These are phyloP conservation scores for Aspergillus sp. DNA, from an alignment of 2,329 filamentous ascomycete species.

Conservation along the genomic window DNA sequence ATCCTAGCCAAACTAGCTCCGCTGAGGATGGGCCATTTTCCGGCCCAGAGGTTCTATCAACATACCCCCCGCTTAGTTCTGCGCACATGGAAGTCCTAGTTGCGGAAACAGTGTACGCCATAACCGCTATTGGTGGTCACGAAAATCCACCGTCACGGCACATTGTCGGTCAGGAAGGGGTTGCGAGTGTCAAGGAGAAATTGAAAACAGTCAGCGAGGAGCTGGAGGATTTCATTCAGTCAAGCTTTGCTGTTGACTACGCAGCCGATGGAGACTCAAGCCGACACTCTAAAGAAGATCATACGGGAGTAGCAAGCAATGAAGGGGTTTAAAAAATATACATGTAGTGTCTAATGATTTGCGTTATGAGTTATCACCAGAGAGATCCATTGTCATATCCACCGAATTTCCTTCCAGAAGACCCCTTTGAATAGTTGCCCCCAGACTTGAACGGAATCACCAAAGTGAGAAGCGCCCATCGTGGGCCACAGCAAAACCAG, in stretches of 20 bases:
- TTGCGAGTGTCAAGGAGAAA: slow-evolving; percentile 88
- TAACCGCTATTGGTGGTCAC: slow-evolving; percentile 89
- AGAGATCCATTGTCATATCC: too few relatives aligned
- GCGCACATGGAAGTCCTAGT: slow-evolving; percentile 72
- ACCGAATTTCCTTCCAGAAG: too few relatives aligned
- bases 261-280: slow-evolving; percentile 30
- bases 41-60: slow-evolving; percentile 53
- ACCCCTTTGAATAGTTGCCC: too few relatives aligned
- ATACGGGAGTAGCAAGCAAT: slow-evolving; percentile 15
- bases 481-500: background rate
- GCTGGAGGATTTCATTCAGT: slow-evolving; percentile 91
- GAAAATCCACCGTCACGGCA: slow-evolving; percentile 93
- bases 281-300: slow-evolving; percentile 19
- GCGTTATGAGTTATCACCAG: background rate
- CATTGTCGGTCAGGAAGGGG: slow-evolving; percentile 88
- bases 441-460: background rate
- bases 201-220: slow-evolving; percentile 95
- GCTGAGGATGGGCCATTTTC: slow-evolving; percentile 38
- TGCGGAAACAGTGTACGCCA: slow-evolving; percentile 83
- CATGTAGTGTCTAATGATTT: slow-evolving; percentile 1
- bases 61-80: slow-evolving; percentile 72
- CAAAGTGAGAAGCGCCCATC: background rate
- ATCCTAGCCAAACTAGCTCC: slow-evolving; percentile 22
- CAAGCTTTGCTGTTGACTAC: slow-evolving; percentile 76
- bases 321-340: slow-evolving; percentile 11